A percentile compares a stretch with the other conserved stretches of the same genome.
phyloP scores from a whole-genome alignment of 495 filamentous ascomycete species.

The Acidiella bohemica region DNA sequence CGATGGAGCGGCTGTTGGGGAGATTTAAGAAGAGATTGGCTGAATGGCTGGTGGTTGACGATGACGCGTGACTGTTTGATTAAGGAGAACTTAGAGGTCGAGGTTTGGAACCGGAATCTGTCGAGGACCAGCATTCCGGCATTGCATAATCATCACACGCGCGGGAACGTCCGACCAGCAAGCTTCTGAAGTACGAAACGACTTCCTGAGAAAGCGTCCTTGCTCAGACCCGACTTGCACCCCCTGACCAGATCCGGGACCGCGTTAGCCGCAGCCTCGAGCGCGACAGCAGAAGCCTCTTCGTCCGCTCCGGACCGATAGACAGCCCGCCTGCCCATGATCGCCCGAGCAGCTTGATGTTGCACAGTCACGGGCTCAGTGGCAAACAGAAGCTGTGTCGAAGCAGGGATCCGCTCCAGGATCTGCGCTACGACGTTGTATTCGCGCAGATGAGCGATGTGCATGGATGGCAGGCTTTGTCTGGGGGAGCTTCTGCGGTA shows the following conservation, averaged over 20 bases:
- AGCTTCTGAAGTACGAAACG: too few species aligned
- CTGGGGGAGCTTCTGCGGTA: slow-evolving; percentile 6
- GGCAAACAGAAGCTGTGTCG: slow-evolving; percentile 1
- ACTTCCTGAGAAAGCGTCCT: neutral
- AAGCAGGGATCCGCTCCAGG: slow-evolving; percentile 8
- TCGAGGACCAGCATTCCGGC: neutral
- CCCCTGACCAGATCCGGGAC: slow-evolving; percentile 7
- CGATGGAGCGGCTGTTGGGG: too few species aligned
- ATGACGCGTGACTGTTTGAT: neutral
- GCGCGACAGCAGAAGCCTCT: slow-evolving; percentile 4
- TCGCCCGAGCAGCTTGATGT: neutral
- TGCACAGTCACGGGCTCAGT: slow-evolving; percentile 1
- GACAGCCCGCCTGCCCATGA: neutral
- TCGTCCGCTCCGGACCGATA: neutral
- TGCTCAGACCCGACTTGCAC: neutral
- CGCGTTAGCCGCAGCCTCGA: slow-evolving; percentile 6
- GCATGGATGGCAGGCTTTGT: slow-evolving; percentile 4
- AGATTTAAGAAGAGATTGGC: neutral
- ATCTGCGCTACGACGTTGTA: slow-evolving; percentile 12
- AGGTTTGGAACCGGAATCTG: too few species aligned
- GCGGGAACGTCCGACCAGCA: too few species aligned
- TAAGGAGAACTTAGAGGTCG: too few species aligned
- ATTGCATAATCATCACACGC: neutral
- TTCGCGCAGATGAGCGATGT: slow-evolving; percentile 3
- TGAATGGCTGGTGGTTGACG: neutral